Conservation (phyloP, 2,329 filamentous ascomycete species). For the Hypoxylon sp. region DNA sequence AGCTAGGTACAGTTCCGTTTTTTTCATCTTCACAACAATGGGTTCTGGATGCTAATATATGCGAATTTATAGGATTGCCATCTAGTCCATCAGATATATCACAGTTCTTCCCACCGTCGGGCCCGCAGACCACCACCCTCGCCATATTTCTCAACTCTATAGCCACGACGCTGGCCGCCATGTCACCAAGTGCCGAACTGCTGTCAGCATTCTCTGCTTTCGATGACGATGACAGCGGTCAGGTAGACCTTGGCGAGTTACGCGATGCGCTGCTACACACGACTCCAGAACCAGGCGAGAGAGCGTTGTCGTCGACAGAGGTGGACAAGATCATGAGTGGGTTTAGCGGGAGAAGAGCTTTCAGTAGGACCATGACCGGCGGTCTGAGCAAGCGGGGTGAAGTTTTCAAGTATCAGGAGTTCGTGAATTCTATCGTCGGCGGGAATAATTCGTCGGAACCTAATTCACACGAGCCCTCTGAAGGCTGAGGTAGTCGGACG, state of each 20-base stretch:
- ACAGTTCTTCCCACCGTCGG: constrained; percentile 80
- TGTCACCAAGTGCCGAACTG: constrained; percentile 83
- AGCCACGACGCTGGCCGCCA: constrained; percentile 73
- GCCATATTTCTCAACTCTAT: constrained; percentile 87
- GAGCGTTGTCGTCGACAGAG: constrained; percentile 72
- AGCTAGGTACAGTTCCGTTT: constrained; percentile 77
- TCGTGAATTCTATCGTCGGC: constrained; percentile 76
- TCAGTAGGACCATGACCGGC: constrained; percentile 66
- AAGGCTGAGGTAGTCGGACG: constrained; percentile 39
- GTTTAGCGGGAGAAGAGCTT: constrained; percentile 84
- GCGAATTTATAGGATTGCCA: constrained; percentile 69
- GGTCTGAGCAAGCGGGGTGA: constrained; percentile 75
- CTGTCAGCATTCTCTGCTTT: constrained; percentile 93
- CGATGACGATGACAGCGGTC: constrained; percentile 93
- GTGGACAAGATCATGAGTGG: constrained; percentile 88
- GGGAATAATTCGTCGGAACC: constrained; percentile 49
- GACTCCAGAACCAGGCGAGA: constrained; percentile 76
- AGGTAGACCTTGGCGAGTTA: constrained; percentile 84
- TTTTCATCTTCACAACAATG: too few relatives aligned
- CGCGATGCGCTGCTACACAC: constrained; percentile 85
- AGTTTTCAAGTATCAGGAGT: constrained; percentile 93
- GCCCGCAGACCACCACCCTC: constrained; percentile 78
- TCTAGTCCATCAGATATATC: constrained; percentile 75
- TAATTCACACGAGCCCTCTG: constrained; percentile 46
- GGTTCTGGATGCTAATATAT: constrained; percentile 14